Conservation (phyloP, 176 grass and related monocot species). For the Saccharum officinarum region DNA sequence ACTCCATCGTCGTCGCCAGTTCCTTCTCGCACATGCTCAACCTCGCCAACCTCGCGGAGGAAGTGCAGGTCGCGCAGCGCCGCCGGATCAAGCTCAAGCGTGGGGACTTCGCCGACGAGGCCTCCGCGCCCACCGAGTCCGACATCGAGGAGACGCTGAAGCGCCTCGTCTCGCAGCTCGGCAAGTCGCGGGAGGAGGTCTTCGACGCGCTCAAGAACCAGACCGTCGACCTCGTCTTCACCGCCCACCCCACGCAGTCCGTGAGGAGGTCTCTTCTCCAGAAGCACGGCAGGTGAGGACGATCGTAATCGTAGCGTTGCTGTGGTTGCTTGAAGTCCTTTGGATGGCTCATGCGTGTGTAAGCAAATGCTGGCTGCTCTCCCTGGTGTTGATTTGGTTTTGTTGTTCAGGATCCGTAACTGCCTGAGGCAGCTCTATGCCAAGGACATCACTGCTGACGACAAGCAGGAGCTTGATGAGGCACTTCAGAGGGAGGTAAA, state of each 20-base stretch:
- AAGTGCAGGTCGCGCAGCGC: constrained; percentile 89
- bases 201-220: constrained; percentile 98
- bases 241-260: constrained; percentile 94
- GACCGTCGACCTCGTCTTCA: constrained; percentile 96
- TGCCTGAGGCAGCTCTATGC: constrained; percentile 78
- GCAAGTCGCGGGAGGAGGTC: constrained; percentile 82
- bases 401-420: constrained; percentile 74
- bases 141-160: constrained; percentile 98
- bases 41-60: constrained; percentile 94
- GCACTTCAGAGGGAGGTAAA: constrained; percentile 97
- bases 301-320: not conserved
- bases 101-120: constrained; percentile 86
- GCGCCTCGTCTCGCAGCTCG: constrained; percentile 65
- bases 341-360: not conserved
- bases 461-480: constrained; percentile 96
- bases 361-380: constrained; percentile 11
- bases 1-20: constrained; percentile 78
- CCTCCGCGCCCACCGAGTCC: constrained; percentile 82
- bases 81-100: constrained; percentile 92
- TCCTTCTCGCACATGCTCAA: constrained; percentile 99
- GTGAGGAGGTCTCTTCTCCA: constrained; percentile 92
- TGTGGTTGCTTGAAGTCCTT: not conserved
- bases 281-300: constrained; percentile 72
- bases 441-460: constrained; percentile 94
- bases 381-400: constrained; percentile 10